Conservation (phyloP, 441 rosid species). For the Populus hybrid region DNA sequence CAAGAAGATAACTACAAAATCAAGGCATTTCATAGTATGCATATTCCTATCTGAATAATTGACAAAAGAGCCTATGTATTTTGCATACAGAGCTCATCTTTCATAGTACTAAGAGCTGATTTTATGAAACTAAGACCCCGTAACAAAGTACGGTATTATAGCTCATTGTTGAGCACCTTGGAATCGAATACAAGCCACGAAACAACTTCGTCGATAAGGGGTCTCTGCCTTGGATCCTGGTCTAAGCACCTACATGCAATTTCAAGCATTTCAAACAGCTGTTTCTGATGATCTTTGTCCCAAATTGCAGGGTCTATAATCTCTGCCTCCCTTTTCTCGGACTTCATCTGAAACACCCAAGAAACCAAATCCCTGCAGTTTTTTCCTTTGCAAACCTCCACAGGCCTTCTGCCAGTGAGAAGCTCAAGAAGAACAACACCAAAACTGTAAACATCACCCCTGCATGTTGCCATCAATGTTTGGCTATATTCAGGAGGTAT, state of each 20-base stretch:
- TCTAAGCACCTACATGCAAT: conserved; percentile 75
- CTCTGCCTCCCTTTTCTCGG: conserved; percentile 58
- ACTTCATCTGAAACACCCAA: conserved; percentile 76
- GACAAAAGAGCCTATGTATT: background rate
- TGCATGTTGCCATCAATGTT: conserved; percentile 89
- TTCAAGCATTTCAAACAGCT: conserved; percentile 63
- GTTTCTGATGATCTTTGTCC: conserved; percentile 49
- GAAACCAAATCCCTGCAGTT: conserved; percentile 79
- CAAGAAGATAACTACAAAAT: background rate
- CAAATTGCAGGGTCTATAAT: conserved; percentile 55
- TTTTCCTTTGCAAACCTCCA: conserved; percentile 89
- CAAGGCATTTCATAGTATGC: background rate
- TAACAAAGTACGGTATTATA: conserved; percentile 2
- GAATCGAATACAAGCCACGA: conserved; percentile 50
- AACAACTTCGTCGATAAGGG: conserved; percentile 63
- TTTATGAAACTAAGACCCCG: conserved; percentile 1
- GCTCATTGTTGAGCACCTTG: conserved; percentile 31
- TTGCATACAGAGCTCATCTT: background rate
- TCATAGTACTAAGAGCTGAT: too few species aligned
- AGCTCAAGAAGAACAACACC: conserved; percentile 97
- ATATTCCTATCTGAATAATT: background rate
- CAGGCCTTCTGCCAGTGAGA: conserved; percentile 87
- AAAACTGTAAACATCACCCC: conserved; percentile 95
- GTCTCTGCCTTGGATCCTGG: conserved; percentile 69
- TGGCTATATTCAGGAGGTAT: conserved; percentile 98